These are phyloP conservation scores for Beta vulgaris DNA, from an alignment of 148 eudicot genomes.

Conservation along the genomic window DNA sequence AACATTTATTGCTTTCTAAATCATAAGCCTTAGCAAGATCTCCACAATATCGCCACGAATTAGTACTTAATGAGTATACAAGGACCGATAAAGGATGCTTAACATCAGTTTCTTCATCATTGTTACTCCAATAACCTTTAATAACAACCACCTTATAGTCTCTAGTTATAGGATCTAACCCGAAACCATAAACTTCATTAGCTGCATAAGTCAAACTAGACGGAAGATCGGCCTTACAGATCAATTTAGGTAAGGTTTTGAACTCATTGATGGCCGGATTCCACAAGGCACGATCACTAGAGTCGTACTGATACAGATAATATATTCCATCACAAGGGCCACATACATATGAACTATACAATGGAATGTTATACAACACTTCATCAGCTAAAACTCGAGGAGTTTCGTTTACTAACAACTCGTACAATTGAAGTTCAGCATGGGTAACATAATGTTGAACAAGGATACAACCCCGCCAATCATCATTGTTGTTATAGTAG, in stretches of 20 bases:
- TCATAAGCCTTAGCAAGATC: slow-evolving; percentile 11
- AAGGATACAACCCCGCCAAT: slow-evolving; percentile 21
- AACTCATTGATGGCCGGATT: slow-evolving; percentile 21
- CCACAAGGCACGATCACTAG: slow-evolving; percentile 18
- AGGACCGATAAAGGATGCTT: slow-evolving; percentile 13
- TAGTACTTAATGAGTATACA: slow-evolving; percentile 16
- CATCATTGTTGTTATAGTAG: slow-evolving; percentile 7
- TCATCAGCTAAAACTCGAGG: slow-evolving; percentile 20
- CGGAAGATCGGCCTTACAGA: slow-evolving; percentile 10
- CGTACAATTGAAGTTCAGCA: slow-evolving; percentile 19
- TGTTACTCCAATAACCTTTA: slow-evolving; percentile 16
- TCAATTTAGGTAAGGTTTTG: slow-evolving; percentile 6
- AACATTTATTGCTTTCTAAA: slow-evolving; percentile 10
- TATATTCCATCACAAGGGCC: slow-evolving; percentile 21
- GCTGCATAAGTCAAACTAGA: slow-evolving; percentile 8
- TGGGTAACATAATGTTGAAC: slow-evolving; percentile 17
- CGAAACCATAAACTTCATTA: slow-evolving; percentile 19
- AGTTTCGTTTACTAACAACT: slow-evolving; percentile 9
- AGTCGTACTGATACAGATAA: slow-evolving; percentile 15
- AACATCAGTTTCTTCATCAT: neutral
- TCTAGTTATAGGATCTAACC: slow-evolving; percentile 7
- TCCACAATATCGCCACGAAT: slow-evolving; percentile 22
- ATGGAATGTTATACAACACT: slow-evolving; percentile 14
- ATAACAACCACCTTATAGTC: slow-evolving; percentile 24
- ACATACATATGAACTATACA: slow-evolving; percentile 16